phyloP scores from a whole-genome alignment of 2,329 filamentous ascomycete genomes.

The Tolypocladium inflatum region DNA sequence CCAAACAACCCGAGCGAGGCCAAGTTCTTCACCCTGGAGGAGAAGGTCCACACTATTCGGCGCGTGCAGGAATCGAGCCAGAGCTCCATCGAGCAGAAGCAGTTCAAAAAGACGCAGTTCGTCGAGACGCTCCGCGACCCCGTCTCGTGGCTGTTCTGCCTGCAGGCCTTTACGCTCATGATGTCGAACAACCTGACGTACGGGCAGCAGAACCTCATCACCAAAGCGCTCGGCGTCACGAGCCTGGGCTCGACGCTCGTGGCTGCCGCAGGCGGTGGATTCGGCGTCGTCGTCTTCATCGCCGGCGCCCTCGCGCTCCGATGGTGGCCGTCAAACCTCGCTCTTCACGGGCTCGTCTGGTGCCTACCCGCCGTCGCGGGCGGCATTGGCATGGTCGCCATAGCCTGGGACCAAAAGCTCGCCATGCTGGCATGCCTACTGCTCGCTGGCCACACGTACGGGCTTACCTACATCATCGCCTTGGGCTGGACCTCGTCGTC shows the following conservation, averaged over 20 bases:
- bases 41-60: background rate
- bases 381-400: background rate
- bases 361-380: background rate
- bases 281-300: background rate
- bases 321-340: background rate
- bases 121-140: background rate
- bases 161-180: background rate
- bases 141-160: background rate
- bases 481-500: slow-evolving; percentile 13
- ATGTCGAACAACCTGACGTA: background rate
- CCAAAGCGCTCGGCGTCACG: background rate
- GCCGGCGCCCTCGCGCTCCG: background rate
- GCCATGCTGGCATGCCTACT: background rate
- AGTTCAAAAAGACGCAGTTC: background rate
- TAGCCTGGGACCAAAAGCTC: background rate
- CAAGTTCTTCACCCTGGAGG: background rate
- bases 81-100: background rate
- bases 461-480: background rate
- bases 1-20: background rate
- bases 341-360: background rate
- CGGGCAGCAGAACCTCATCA: background rate
- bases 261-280: background rate
- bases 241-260: background rate
- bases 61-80: background rate
- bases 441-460: background rate